A percentile compares a stretch with the other conserved stretches of the same genome.
Evolutionary conservation across 2,329 filamentous ascomycete genomes (phyloP).

Genomic region (Coleophoma crateriformis): DNA sequence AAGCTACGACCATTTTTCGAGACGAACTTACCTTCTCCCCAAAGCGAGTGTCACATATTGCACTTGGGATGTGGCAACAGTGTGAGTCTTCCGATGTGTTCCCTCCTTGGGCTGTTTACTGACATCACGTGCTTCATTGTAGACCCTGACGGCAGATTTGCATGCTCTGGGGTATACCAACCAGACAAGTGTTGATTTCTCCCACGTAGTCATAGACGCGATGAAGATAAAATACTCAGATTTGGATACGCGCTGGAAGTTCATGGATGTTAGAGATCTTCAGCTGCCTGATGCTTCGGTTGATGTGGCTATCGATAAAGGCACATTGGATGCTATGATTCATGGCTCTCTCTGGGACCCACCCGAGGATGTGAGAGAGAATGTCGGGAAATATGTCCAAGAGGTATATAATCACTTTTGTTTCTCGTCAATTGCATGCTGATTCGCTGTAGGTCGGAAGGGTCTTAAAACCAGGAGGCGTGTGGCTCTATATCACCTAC

Average conservation of each 20-base stretch:
- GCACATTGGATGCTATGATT: constrained; percentile 50
- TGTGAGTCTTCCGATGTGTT: constrained; percentile 29
- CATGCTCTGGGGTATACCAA: constrained; percentile 39
- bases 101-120: neutral
- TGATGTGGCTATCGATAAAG: constrained; percentile 53
- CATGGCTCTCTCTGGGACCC: constrained; percentile 48
- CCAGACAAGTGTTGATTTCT: constrained; percentile 54
- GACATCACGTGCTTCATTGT: neutral
- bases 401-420: constrained; percentile 32
- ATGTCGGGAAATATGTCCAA: constrained; percentile 40
- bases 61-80: constrained; percentile 55
- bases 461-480: constrained; percentile 39
- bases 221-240: constrained; percentile 40
- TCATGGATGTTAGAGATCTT: constrained; percentile 47
- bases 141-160: constrained; percentile 48
- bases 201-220: constrained; percentile 41
- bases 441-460: constrained; percentile 31
- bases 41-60: constrained; percentile 36
- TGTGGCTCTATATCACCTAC: constrained; percentile 48
- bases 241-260: constrained; percentile 33
- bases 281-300: constrained; percentile 34
- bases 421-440: neutral
- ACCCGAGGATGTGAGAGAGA: constrained; percentile 40
- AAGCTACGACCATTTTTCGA: constrained; percentile 42
- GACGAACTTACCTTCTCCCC: constrained; percentile 32